Conservation (phyloP, 129 eudicot species). For the Cynara cardunculus region DNA sequence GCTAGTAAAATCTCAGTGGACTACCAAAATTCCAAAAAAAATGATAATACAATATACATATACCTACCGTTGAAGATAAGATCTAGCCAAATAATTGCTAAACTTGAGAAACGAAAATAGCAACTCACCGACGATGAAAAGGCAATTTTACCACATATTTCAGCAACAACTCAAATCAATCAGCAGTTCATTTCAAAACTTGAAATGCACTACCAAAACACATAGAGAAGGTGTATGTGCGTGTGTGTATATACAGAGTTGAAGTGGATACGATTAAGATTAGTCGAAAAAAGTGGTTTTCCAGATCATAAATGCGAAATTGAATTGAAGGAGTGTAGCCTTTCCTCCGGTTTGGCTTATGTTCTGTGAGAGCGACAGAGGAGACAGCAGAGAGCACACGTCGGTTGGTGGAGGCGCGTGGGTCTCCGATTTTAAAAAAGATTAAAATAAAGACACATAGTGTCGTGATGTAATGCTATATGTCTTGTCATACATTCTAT, state of each 20-base stretch:
- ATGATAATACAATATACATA: constrained; percentile 7
- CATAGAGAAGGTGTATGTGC: background rate
- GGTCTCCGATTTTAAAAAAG: background rate
- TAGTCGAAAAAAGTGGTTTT: constrained; percentile 1
- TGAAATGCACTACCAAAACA: background rate
- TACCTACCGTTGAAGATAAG: constrained; percentile 37
- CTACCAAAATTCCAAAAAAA: constrained; percentile 7
- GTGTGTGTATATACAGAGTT: constrained; percentile 1
- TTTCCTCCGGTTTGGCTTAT: background rate
- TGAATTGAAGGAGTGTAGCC: constrained; percentile 10
- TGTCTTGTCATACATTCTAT: background rate
- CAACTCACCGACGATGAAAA: constrained; percentile 19
- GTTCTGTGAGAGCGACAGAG: constrained; percentile 4
- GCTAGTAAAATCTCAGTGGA: background rate
- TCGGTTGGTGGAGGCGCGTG: constrained; percentile 27
- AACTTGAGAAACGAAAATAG: constrained; percentile 2
- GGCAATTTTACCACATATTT: background rate
- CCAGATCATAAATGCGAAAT: constrained; percentile 17
- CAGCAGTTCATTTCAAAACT: constrained; percentile 5
- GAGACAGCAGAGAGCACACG: constrained; percentile 11
- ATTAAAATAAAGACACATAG: constrained; percentile 8
- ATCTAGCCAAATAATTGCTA: constrained; percentile 23
- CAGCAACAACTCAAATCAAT: constrained; percentile 10
- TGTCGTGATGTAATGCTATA: constrained; percentile 2
- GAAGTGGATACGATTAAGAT: constrained; percentile 2